Conservation (phyloP, 2,329 filamentous ascomycete genomes). For the Fonsecaea pedrosoi region DNA sequence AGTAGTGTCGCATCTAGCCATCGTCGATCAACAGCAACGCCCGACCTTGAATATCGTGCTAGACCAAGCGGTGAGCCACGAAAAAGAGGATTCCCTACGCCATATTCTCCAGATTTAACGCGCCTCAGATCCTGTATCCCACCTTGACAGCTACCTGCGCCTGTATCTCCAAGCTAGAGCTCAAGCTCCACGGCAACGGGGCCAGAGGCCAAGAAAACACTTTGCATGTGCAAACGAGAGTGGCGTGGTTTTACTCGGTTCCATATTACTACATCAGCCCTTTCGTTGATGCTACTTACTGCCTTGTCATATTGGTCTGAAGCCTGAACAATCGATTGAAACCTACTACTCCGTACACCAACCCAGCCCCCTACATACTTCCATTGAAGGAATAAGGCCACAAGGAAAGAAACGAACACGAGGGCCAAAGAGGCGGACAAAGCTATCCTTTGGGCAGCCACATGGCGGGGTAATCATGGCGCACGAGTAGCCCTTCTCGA, state of each 20-base stretch:
- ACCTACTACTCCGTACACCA: not conserved
- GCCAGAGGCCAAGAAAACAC: not conserved
- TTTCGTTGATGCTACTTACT: not conserved
- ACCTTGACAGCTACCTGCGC: not conserved
- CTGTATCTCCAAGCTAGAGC: not conserved
- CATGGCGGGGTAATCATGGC: slow-evolving; percentile 8
- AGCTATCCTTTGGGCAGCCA: not conserved
- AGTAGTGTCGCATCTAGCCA: not conserved
- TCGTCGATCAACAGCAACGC: not conserved
- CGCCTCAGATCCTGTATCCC: not conserved
- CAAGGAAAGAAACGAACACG: not conserved
- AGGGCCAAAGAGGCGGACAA: not conserved
- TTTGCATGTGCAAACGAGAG: slow-evolving; percentile 1
- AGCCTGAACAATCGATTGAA: not conserved
- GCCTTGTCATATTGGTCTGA: not conserved
- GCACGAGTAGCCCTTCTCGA: not conserved
- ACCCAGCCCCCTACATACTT: not conserved
- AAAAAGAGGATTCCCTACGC: not conserved
- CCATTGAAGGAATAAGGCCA: not conserved
- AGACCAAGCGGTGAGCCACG: not conserved
- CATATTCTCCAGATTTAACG: not conserved
- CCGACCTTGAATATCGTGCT: not conserved
- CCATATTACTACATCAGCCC: not conserved
- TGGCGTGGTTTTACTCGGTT: not conserved
- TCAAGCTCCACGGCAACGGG: not conserved